phyloP scores from a whole-genome alignment of 2,329 filamentous ascomycete genomes.

The Colletotrichum orbiculare region DNA sequence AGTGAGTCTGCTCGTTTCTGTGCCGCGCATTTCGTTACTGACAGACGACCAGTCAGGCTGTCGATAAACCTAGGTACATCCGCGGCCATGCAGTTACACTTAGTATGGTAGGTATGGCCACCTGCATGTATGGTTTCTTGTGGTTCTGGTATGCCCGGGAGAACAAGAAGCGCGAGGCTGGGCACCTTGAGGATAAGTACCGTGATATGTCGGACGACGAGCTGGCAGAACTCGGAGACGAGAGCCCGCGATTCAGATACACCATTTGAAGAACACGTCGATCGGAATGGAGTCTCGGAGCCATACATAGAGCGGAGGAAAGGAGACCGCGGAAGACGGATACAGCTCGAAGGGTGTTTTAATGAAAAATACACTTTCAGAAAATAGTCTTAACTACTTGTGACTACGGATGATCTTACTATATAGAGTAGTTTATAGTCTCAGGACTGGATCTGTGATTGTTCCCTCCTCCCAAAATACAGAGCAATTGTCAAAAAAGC shows the following conservation, averaged over 20 bases:
- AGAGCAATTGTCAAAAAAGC: background rate
- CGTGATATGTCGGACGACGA: constrained; percentile 57
- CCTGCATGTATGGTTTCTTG: constrained; percentile 49
- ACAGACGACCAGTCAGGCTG: constrained; percentile 48
- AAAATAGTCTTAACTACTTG: background rate
- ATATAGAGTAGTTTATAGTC: background rate
- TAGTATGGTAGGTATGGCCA: constrained; percentile 37
- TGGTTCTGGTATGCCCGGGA: constrained; percentile 49
- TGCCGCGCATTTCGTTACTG: background rate
- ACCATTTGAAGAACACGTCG: constrained; percentile 45
- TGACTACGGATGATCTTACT: background rate
- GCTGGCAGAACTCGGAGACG: constrained; percentile 62
- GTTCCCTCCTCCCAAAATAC: too few species aligned
- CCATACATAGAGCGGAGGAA: background rate
- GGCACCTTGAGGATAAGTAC: constrained; percentile 51
- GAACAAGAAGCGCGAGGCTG: constrained; percentile 58
- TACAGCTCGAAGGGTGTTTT: background rate
- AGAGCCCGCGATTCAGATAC: constrained; percentile 62
- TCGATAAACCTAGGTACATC: constrained; percentile 67
- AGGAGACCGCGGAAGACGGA: background rate
- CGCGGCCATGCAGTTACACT: constrained; percentile 67
- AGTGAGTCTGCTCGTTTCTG: constrained; percentile 3
- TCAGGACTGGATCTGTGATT: too few species aligned
- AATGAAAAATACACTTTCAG: constrained; percentile 3
- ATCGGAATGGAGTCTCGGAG: too few species aligned